Evolutionary conservation across 176 grass and related monocot genomes (phyloP).

Genomic region (Dendrocalamus sinicus): DNA sequence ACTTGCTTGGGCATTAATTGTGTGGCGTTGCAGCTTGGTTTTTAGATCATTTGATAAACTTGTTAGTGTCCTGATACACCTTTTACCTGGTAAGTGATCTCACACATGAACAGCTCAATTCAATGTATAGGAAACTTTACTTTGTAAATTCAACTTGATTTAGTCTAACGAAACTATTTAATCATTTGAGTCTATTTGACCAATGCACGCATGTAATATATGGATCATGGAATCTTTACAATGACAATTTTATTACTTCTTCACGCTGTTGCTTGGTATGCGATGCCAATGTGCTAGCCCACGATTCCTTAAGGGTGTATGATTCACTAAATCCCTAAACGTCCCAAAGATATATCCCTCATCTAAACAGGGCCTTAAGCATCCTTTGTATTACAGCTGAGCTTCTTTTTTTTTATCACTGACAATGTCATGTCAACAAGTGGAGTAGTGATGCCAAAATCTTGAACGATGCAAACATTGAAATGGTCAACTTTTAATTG

Average conservation of each 20-base stretch:
- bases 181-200: neutral
- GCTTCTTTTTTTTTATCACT: neutral
- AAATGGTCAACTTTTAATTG: neutral
- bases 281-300: neutral
- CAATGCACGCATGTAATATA: neutral
- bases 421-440: neutral
- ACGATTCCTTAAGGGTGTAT: neutral
- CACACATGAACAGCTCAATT: neutral
- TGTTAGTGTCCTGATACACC: conserved; percentile 91
- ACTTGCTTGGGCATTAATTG: conserved; percentile 96
- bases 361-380: neutral
- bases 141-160: neutral
- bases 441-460: neutral
- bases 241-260: neutral
- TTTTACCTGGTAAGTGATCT: conserved; percentile 82
- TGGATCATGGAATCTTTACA: neutral
- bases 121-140: neutral
- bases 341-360: neutral
- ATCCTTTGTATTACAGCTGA: neutral
- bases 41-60: conserved; percentile 97
- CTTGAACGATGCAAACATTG: neutral
- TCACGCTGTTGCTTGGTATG: neutral
- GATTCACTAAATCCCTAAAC: neutral
- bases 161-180: conserved; percentile 10
- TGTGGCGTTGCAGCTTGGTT: conserved; percentile 97